Base-by-base conservation (phyloP, 129 eudicot species). In the Flaveria robusta region DNA sequence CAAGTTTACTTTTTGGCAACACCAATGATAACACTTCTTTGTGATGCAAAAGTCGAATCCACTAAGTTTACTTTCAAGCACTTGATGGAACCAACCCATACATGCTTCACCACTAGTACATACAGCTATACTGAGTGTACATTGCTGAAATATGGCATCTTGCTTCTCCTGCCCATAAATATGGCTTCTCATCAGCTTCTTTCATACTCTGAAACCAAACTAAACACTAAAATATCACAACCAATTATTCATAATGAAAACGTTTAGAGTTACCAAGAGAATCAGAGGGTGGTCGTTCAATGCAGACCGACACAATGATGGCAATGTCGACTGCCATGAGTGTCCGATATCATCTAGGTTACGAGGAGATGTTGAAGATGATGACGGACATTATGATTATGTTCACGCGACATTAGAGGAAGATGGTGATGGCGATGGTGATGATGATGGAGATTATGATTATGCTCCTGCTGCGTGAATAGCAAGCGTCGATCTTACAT, bases 211-310 rank as follows among this genome's bases (percentile, higher is more conserved):
- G 4, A 29, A 29, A 29, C 34, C 34, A 29, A 29, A 29, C 5
- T 29, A 29, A 29, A 29, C 34, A 29, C 34, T 29, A 29, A 29
- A 29, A 29, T 3, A 5, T 29, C 34, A 29, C 34, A 29, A 0
- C 34, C 4, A 29, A 29, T 4, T 29, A 29, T 4, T 29, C 66
- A 66, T 22, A 29, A 63, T 20, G 14, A 51, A 68, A 55, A 84
- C 80, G 84, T 24, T 74, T 47, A 46, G 70, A 39, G 69, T 70
- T 71, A 66, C 77, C 60, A 84, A 47, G 67, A 66, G 23, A 18
- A 51, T 54, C 22, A 5, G 12, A 51, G 47, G 22, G 10, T 20
- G 68, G 42, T 75, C 60, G 49, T 43, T 49, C 74, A 29, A 29
- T 29, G 34, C 34, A 29, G 34, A 29, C 34, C 79, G 79, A 8